Base-by-base conservation (phyloP, 148 eudicot species). In the Cornus suecica region DNA sequence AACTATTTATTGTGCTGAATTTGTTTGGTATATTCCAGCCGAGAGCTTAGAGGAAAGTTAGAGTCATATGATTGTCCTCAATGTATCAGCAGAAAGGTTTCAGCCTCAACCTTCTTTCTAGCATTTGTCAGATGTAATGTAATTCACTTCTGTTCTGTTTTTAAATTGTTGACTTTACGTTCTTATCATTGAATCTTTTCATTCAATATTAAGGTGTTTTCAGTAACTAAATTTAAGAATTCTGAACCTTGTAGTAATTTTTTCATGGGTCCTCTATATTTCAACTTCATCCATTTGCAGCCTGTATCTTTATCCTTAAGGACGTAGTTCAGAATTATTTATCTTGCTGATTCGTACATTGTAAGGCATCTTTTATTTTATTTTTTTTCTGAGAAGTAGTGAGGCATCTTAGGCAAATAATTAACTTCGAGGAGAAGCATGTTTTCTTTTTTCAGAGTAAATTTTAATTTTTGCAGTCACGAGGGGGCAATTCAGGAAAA, bases 71-170 rank as follows among this genome's bases (percentile, higher is more conserved):
- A 91, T 26, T 91, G 96, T 79, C 87, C 91, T 74, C 88, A 84
- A 73, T 91, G 98, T 82, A 72, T 84, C 75, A 73, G 75, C 68
- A 82, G 74, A 79, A 80, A 88, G 98, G 96, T 93, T 73, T 62
- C 29, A 42, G 58, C 56, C 74, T 68, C 69, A 70, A 45, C 68
- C 22, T 76, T 74, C 58, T 42, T 56, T 71, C 1, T 52, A 29
- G 24, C 61, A 48, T 26, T 70, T 70, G 13, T 51, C 56, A 69
- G 37, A 32, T n/a, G 22, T 11, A 37, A 68, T 58, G 26, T 41
- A 25, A 29, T 69, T 29, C 11, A 34, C 22, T 63, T 66, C 60
- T 56, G 8, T 8, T 23, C 41, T 32, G 28, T 37, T 6, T 34
- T 11, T 20, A 26, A 10, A 31, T 64, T 14, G 31, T 4, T 42